These are phyloP conservation scores for Neurospora africana DNA, from an alignment of 495 filamentous ascomycete genomes.

Conservation along the genomic window DNA sequence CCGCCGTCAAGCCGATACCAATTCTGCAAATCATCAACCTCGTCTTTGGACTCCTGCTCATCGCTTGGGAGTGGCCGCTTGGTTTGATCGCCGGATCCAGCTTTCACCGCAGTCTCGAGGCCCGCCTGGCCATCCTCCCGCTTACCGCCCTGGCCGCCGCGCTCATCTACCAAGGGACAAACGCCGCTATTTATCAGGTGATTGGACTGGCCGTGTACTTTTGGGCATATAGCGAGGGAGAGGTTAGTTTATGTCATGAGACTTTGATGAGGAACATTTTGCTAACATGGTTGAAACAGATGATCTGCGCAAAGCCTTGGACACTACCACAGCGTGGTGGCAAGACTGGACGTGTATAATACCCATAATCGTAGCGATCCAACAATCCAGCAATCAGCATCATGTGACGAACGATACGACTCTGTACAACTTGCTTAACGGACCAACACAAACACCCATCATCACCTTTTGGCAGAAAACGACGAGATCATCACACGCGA, in stretches of 20 bases:
- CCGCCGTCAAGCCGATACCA: conserved; percentile 76
- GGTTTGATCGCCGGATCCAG: conserved; percentile 50
- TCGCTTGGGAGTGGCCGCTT: conserved; percentile 91
- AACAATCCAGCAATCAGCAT: neutral
- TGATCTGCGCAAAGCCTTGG: conserved; percentile 43
- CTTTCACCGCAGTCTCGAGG: conserved; percentile 80
- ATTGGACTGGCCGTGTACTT: conserved; percentile 85
- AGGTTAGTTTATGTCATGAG: conserved; percentile 35
- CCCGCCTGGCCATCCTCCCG: conserved; percentile 73
- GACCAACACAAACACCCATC: neutral
- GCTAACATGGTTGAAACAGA: conserved; percentile 21
- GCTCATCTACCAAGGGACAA: conserved; percentile 85
- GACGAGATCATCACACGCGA: neutral
- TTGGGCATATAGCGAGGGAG: conserved; percentile 94
- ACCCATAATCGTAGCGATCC: neutral
- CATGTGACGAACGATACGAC: neutral
- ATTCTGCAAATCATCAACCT: conserved; percentile 89
- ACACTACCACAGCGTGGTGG: conserved; percentile 36
- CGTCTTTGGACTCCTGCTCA: conserved; percentile 68
- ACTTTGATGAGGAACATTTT: neutral
- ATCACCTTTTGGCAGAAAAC: neutral
- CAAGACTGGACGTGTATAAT: conserved; percentile 26
- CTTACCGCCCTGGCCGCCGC: conserved; percentile 62
- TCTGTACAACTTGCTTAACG: neutral
- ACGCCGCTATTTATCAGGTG: conserved; percentile 84